These are phyloP conservation scores for Saccharum spontaneum DNA, from an alignment of 176 grass and related monocot genomes.

Conservation along the genomic window DNA sequence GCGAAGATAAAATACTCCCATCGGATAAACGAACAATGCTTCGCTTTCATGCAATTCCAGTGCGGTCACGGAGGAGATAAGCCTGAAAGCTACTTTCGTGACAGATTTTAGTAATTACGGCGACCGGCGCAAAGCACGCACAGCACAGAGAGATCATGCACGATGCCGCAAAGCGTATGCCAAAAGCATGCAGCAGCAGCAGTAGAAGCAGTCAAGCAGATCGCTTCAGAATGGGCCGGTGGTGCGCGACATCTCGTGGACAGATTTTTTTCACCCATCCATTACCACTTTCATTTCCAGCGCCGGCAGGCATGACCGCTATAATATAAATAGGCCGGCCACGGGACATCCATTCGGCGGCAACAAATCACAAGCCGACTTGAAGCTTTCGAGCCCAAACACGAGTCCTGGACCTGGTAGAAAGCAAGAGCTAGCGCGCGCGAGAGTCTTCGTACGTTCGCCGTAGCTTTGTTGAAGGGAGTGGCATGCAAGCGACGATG, in stretches of 20 bases:
- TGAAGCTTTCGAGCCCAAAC: neutral
- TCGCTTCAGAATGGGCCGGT: slow-evolving; percentile 37
- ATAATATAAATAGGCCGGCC: slow-evolving; percentile 36
- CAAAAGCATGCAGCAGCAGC: neutral
- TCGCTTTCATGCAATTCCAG: slow-evolving; percentile 43
- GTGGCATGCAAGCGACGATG: neutral
- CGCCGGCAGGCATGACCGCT: neutral
- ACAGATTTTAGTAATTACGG: slow-evolving; percentile 7
- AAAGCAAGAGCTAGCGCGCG: too few species aligned
- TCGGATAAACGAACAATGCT: neutral
- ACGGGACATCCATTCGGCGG: slow-evolving; percentile 36
- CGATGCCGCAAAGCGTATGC: neutral
- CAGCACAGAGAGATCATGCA: slow-evolving; percentile 1
- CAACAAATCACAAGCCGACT: neutral
- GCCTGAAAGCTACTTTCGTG: slow-evolving; percentile 31
- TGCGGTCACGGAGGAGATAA: slow-evolving; percentile 29
- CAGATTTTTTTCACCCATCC: neutral
- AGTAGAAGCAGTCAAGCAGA: neutral
- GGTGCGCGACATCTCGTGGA: slow-evolving; percentile 13
- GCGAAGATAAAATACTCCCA: neutral
- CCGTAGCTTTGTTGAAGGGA: neutral
- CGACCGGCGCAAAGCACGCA: slow-evolving; percentile 23
- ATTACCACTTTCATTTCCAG: neutral
- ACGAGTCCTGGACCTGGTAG: neutral
- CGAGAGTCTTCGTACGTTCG: too few species aligned